phyloP scores from a whole-genome alignment of 805 yeast genomes.

The Vanderwaltozyma polyspora region DNA sequence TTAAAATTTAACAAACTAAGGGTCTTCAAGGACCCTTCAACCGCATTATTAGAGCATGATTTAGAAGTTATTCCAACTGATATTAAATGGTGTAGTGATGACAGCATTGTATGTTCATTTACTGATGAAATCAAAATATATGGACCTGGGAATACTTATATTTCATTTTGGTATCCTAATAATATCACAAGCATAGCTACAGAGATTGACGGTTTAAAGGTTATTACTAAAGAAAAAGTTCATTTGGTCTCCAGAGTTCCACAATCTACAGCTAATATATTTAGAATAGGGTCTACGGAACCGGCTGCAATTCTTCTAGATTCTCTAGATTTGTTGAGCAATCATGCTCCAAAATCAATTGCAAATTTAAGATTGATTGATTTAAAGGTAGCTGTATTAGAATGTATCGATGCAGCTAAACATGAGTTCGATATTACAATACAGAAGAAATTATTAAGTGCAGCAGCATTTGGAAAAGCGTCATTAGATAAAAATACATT shows the following conservation, averaged over 20 bases:
- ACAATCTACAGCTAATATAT: conserved; percentile 44
- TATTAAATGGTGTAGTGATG: conserved; percentile 77
- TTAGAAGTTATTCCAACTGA: conserved; percentile 31
- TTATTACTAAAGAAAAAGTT: conserved; percentile 45
- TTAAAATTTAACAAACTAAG: conserved; percentile 32
- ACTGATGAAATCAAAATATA: conserved; percentile 55
- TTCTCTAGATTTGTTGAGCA: conserved; percentile 54
- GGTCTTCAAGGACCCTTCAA: conserved; percentile 32
- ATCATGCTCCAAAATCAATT: conserved; percentile 70
- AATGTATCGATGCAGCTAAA: conserved; percentile 62
- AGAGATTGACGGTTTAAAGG: conserved; percentile 59
- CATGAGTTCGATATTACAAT: conserved; percentile 67
- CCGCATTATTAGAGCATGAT: conserved; percentile 16
- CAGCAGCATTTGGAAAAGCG: conserved; percentile 76
- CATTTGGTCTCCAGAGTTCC: conserved; percentile 59
- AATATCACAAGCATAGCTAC: conserved; percentile 35
- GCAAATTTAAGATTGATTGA: conserved; percentile 53
- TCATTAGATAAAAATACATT: conserved; percentile 40
- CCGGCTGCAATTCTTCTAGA: conserved; percentile 77
- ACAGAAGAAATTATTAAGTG: conserved; percentile 71
- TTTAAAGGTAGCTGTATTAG: conserved; percentile 49
- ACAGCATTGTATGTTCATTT: conserved; percentile 53
- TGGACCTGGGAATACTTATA: conserved; percentile 50
- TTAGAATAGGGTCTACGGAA: conserved; percentile 72
- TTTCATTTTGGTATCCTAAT: conserved; percentile 39